phyloP scores from a whole-genome alignment of 768 basidiomycete genomes.

The Podaxis pistillaris region DNA sequence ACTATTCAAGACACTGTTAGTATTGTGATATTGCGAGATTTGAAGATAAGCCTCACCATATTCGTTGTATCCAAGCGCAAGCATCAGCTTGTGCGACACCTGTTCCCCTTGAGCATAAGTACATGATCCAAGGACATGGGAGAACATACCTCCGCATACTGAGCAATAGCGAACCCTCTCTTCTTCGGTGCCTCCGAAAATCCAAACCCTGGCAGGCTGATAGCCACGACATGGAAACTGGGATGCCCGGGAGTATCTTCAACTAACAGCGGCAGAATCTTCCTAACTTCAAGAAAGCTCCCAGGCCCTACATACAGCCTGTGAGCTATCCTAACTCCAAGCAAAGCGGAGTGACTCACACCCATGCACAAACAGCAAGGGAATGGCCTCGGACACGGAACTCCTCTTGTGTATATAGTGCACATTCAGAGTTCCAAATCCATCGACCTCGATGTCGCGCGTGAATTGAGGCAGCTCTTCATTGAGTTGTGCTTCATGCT shows the following conservation, averaged over 20 bases:
- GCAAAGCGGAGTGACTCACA: constrained; percentile 30
- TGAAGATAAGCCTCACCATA: constrained; percentile 32
- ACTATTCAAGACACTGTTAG: constrained; percentile 22
- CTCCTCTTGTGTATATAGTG: constrained; percentile 61
- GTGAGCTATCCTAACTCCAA: neutral
- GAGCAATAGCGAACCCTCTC: constrained; percentile 42
- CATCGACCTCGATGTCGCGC: constrained; percentile 45
- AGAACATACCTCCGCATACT: constrained; percentile 51
- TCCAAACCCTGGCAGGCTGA: constrained; percentile 60
- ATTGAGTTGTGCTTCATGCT: constrained; percentile 48
- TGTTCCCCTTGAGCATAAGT: constrained; percentile 16
- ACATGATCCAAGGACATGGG: neutral
- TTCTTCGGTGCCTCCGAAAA: constrained; percentile 57
- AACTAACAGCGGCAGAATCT: constrained; percentile 54
- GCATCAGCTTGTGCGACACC: constrained; percentile 49
- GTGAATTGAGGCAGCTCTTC: constrained; percentile 53
- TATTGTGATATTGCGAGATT: neutral
- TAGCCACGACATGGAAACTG: constrained; percentile 60
- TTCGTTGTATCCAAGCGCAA: constrained; percentile 44
- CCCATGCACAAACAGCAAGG: constrained; percentile 44
- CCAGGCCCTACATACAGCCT: constrained; percentile 52
- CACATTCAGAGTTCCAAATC: constrained; percentile 40
- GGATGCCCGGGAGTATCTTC: constrained; percentile 41
- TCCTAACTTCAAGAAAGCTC: constrained; percentile 53
- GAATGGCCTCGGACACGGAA: constrained; percentile 37